Conservation (phyloP, 768 basidiomycete genomes). For the Asterophora lycoperdoides region DNA sequence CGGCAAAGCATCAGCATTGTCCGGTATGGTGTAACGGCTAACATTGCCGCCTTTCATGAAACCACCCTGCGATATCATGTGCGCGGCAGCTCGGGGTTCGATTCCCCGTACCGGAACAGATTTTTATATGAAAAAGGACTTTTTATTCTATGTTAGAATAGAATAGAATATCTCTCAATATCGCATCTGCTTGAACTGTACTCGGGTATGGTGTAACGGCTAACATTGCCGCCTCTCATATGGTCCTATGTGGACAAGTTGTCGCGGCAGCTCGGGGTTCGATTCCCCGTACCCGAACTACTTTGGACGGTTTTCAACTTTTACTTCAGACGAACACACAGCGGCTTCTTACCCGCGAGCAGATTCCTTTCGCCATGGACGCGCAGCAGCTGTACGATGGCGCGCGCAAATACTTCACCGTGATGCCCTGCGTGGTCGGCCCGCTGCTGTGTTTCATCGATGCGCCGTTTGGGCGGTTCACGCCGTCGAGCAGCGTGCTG, state of each 20-base stretch:
- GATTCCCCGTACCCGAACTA: constrained; percentile 28
- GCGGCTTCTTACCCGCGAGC: too few species aligned
- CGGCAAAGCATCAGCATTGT: too few species aligned
- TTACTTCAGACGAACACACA: too few species aligned
- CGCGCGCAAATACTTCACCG: constrained; percentile 13
- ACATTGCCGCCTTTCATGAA: constrained; percentile 54
- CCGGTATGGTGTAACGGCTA: constrained; percentile 63
- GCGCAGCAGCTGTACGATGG: constrained; percentile 2
- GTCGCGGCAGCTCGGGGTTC: constrained; percentile 55
- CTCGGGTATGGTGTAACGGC: constrained; percentile 51
- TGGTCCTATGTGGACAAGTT: background rate
- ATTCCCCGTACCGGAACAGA: constrained; percentile 44
- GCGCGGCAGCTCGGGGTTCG: constrained; percentile 54
- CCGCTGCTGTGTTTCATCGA: constrained; percentile 42
- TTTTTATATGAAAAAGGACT: background rate
- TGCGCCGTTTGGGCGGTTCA: constrained; percentile 64
- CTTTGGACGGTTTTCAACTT: too few species aligned
- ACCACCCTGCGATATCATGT: background rate
- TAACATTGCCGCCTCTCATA: constrained; percentile 56
- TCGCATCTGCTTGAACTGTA: background rate
- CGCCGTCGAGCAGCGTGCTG: constrained; percentile 44
- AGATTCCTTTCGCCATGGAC: too few species aligned
- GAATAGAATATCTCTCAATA: background rate
- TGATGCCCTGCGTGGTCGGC: background rate
- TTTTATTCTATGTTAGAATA: background rate